Evolutionary conservation across 2,329 filamentous ascomycete genomes (phyloP), one percentile per base, ranked within the genome.

Genomic region (Sporothrix pseudoabietina): DNA sequence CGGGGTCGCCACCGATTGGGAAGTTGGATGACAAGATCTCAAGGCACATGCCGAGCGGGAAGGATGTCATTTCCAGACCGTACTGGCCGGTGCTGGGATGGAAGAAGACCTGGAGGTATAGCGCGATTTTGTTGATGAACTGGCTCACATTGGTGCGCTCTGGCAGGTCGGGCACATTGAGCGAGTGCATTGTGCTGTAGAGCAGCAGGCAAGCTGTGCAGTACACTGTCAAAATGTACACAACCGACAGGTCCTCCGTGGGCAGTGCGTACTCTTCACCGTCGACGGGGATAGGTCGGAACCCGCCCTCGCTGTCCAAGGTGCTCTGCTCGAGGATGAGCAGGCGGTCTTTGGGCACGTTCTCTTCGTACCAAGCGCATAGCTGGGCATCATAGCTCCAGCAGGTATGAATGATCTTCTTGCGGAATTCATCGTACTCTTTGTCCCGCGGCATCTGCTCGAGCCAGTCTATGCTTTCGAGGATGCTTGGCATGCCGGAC

Each of bases 21-120:
- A 54, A 30, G 32, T 71, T 59, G 10, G 72, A 65, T 6, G 63
- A 49, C 3, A 77, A 57, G 8, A 73, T 59, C 49, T 76, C 71
- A 4, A 76, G 55, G 7, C 72, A 74, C 16, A 75, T 47, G 72
- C 76, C 76, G 35, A 77, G 49, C 4, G 75, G 76, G 26, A 77
- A 77, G 0, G 74, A 72, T 12, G 72, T 74, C 74, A 77, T 73
- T 41, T 77, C 75, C 2, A 76, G 68, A 26, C 75, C 75, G 61
- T 74, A 76, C 32, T 76, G 76, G 49, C 76, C 77, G 4, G 75
- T 72, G 52, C 65, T 73, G 12, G 75, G 75, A 59, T 76, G 75
- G 68, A 77, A 77, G 68, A 75, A 77, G 52, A 73, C 69, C 12
- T 72, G 65, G n/a, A 77, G 61, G 63, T 74, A 74, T 32, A 55